Conservation (phyloP, 768 basidiomycete genomes). For the Termitomyces sp. region DNA sequence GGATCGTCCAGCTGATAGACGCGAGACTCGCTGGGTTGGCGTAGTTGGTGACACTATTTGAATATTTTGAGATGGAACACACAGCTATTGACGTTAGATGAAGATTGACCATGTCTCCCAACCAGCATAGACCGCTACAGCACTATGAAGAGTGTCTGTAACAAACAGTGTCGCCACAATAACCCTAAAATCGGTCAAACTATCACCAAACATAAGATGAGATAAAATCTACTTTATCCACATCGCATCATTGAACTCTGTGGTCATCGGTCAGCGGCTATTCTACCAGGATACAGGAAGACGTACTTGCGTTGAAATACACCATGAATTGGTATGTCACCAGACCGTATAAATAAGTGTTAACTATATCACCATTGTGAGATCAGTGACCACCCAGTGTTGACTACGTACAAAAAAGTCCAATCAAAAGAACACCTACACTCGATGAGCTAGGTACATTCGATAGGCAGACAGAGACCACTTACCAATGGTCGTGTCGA, state of each 20-base stretch:
- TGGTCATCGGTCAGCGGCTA: background rate
- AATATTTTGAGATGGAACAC: background rate
- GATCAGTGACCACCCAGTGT: background rate
- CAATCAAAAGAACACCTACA: constrained; percentile 20
- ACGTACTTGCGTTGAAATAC: constrained; percentile 24
- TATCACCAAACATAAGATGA: background rate
- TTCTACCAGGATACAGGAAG: background rate
- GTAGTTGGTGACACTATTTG: constrained; percentile 32
- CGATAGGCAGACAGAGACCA: background rate
- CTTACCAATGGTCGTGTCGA: constrained; percentile 24
- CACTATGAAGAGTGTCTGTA: constrained; percentile 29
- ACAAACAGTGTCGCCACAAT: constrained; percentile 25
- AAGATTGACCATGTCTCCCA: constrained; percentile 22
- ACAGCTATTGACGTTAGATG: background rate
- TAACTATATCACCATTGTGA: constrained; percentile 11
- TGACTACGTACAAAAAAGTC: constrained; percentile 18
- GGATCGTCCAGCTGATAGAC: constrained; percentile 40
- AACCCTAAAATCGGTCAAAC: constrained; percentile 13
- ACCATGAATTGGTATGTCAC: constrained; percentile 33
- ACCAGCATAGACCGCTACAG: constrained; percentile 24
- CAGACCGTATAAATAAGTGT: constrained; percentile 27
- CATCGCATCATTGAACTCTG: constrained; percentile 28
- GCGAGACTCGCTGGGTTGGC: constrained; percentile 29
- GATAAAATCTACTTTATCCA: constrained; percentile 20
- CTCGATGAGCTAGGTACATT: background rate